Percentiles rank a stretch among this genome's conserved stretches.
phyloP scores from a whole-genome alignment of 257 asterid genomes.

The Fraxinus quadrangulata region DNA sequence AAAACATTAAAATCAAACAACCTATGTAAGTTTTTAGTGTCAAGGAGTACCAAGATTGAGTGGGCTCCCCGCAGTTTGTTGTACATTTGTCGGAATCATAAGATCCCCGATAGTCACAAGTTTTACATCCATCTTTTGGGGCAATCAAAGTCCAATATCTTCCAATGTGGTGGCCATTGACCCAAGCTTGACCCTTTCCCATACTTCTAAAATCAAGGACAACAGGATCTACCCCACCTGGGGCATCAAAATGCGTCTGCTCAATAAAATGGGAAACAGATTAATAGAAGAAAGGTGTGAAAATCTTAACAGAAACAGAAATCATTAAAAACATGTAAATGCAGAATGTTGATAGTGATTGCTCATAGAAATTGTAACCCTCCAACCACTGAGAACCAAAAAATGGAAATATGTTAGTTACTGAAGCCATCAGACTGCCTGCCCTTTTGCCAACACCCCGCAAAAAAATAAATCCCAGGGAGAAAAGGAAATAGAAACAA shows the following conservation, averaged over 20 bases:
- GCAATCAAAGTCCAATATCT: conserved; percentile 83
- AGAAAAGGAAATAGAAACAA: background rate
- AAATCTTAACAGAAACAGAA: background rate
- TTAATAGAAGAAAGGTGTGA: background rate
- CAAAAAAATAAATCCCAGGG: background rate
- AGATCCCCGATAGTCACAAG: conserved; percentile 80
- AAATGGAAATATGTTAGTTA: background rate
- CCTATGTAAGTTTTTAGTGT: background rate
- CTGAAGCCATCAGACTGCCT: background rate
- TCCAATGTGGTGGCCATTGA: conserved; percentile 89
- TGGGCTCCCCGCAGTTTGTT: conserved; percentile 77
- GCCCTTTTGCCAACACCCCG: background rate
- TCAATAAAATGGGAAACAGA: conserved; percentile 5
- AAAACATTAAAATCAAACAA: conserved; percentile 5
- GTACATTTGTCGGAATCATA: conserved; percentile 70
- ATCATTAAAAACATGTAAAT: background rate
- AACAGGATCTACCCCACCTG: conserved; percentile 74
- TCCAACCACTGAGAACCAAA: background rate
- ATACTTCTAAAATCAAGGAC: conserved; percentile 66
- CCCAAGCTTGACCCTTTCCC: conserved; percentile 97
- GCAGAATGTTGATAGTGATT: background rate
- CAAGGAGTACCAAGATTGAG: conserved; percentile 77
- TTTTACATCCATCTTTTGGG: conserved; percentile 71
- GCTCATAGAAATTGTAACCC: background rate
- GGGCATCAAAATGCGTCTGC: conserved; percentile 74